A percentile compares a stretch with the other conserved stretches of the same genome.
phyloP scores from a whole-genome alignment of 2,329 filamentous ascomycete genomes.

The Penicillium sp. region DNA sequence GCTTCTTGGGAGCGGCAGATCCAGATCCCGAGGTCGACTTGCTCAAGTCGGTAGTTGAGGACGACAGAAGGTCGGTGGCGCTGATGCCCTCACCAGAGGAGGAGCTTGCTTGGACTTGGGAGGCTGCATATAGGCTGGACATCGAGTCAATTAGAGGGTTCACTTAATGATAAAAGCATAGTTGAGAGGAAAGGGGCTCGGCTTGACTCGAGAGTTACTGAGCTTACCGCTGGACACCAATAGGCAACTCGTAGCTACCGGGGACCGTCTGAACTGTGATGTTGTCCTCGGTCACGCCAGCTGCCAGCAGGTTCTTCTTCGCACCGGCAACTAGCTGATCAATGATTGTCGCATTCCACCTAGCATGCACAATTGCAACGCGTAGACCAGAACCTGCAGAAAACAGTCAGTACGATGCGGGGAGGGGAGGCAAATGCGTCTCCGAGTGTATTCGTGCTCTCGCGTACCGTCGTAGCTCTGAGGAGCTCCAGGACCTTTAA shows the following conservation, averaged over 20 bases:
- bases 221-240: slow-evolving; percentile 79
- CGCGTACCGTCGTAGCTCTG: slow-evolving; percentile 60
- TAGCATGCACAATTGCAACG: slow-evolving; percentile 92
- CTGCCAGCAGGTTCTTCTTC: slow-evolving; percentile 73
- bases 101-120: slow-evolving; percentile 76
- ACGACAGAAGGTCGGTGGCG: slow-evolving; percentile 63
- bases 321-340: slow-evolving; percentile 80
- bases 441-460: not conserved
- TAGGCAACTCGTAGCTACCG: slow-evolving; percentile 91
- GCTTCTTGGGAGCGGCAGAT: slow-evolving; percentile 47
- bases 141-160: slow-evolving; percentile 1
- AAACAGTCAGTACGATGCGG: slow-evolving; percentile 10
- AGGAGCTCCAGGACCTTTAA: slow-evolving; percentile 67
- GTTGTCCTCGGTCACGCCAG: slow-evolving; percentile 84
- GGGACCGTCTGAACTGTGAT: slow-evolving; percentile 90
- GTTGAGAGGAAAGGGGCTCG: no score
- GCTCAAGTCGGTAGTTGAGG: slow-evolving; percentile 69
- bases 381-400: slow-evolving; percentile 70
- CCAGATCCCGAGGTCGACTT: slow-evolving; percentile 46
- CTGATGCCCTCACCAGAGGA: slow-evolving; percentile 41
- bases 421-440: slow-evolving; percentile 10
- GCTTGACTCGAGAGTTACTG: no score
- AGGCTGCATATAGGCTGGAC: slow-evolving; percentile 76
- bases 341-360: slow-evolving; percentile 92
- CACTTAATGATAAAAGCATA: no score